These are phyloP conservation scores for Suillus subluteus DNA, from an alignment of 768 basidiomycete species.

Conservation along the genomic window DNA sequence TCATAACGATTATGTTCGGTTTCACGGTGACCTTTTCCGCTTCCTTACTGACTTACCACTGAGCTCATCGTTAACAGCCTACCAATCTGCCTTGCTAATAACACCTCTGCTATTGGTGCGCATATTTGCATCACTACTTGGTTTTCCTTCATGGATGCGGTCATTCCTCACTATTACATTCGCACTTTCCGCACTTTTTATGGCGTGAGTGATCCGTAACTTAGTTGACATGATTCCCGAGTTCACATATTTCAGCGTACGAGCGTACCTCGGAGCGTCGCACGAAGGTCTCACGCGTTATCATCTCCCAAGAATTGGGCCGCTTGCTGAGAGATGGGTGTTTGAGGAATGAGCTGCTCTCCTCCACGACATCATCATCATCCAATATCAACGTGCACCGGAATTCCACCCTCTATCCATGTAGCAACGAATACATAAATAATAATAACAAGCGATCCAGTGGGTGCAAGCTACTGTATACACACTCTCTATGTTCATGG, in stretches of 20 bases:
- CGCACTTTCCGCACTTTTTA: conserved; percentile 45
- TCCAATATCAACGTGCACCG: background rate
- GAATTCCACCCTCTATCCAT: background rate
- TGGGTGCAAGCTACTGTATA: background rate
- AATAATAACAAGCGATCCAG: background rate
- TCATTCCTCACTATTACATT: conserved; percentile 52
- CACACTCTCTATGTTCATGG: background rate
- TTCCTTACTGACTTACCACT: conserved; percentile 10
- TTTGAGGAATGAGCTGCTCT: conserved; percentile 53
- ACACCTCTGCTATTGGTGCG: conserved; percentile 62
- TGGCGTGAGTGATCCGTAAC: conserved; percentile 51
- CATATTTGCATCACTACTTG: conserved; percentile 56
- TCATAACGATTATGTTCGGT: conserved; percentile 75
- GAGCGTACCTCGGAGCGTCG: conserved; percentile 57
- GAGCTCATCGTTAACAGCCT: conserved; percentile 50
- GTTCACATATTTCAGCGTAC: conserved; percentile 39
- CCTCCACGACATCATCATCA: background rate
- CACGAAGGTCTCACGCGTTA: conserved; percentile 56
- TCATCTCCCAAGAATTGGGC: conserved; percentile 65
- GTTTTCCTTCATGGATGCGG: conserved; percentile 55
- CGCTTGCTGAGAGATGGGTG: conserved; percentile 71
- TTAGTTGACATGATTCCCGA: background rate
- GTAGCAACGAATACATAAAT: background rate
- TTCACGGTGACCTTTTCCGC: conserved; percentile 58
- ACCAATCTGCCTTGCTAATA: conserved; percentile 75